Conservation (phyloP, 2,329 filamentous ascomycete species). For the Ascochyta pisi region DNA sequence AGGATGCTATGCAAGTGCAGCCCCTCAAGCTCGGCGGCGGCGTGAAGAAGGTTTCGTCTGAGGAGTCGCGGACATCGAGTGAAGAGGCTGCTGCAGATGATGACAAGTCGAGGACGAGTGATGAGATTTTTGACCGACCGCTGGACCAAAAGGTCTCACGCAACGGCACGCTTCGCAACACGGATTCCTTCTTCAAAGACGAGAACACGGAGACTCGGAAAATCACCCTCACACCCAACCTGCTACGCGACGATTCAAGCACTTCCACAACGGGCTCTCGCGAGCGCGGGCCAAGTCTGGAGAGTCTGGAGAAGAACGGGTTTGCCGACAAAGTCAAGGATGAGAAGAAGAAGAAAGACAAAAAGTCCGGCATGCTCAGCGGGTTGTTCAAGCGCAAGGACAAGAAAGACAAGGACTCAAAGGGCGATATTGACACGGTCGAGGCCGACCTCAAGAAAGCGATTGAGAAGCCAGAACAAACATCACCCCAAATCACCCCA, state of each 20-base stretch:
- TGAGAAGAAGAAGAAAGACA: slow-evolving; percentile 75
- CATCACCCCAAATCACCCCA: slow-evolving; percentile 38
- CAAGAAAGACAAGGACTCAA: slow-evolving; percentile 60
- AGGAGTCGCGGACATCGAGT: slow-evolving; percentile 35
- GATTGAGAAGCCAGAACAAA: slow-evolving; percentile 26
- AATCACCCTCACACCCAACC: slow-evolving; percentile 92
- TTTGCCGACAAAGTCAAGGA: slow-evolving; percentile 70
- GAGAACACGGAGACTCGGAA: slow-evolving; percentile 95
- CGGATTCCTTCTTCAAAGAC: slow-evolving; percentile 97
- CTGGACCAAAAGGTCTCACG: slow-evolving; percentile 62
- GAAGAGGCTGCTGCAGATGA: slow-evolving; percentile 52
- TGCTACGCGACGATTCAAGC: slow-evolving; percentile 79
- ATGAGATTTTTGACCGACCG: slow-evolving; percentile 67
- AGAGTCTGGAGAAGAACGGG: slow-evolving; percentile 74
- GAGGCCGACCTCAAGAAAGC: slow-evolving; percentile 54
- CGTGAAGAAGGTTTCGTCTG: slow-evolving; percentile 39
- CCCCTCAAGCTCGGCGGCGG: slow-evolving; percentile 47
- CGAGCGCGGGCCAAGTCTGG: slow-evolving; percentile 71
- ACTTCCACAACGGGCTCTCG: slow-evolving; percentile 46
- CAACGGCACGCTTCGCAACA: slow-evolving; percentile 87
- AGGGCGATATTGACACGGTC: slow-evolving; percentile 37
- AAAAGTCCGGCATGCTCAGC: slow-evolving; percentile 75
- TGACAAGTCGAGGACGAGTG: slow-evolving; percentile 63
- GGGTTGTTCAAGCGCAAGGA: slow-evolving; percentile 72
- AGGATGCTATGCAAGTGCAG: slow-evolving; percentile 45